Evolutionary conservation across 1,284 basidiomycete species (phyloP).

Genomic region (Phylloporus sp.): DNA sequence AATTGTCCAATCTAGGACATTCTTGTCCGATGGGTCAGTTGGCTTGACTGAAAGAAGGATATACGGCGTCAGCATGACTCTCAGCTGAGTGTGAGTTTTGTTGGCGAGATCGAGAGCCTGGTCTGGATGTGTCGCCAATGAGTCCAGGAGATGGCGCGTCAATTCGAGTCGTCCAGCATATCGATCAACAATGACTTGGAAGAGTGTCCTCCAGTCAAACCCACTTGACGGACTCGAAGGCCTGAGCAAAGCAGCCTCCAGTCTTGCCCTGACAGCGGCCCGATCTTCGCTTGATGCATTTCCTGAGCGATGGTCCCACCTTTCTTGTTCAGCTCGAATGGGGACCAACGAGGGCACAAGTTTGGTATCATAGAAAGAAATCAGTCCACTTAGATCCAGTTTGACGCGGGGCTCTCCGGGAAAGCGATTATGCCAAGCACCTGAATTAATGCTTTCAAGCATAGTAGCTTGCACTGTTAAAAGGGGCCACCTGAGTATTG

Average conservation of each 20-base stretch:
- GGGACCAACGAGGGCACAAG: slow-evolving; percentile 17
- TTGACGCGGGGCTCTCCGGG: slow-evolving; percentile 42
- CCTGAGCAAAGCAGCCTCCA: slow-evolving; percentile 31
- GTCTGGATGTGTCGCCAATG: slow-evolving; percentile 1
- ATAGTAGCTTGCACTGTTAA: neutral
- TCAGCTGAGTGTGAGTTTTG: neutral
- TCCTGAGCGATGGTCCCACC: neutral
- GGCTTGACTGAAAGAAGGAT: slow-evolving; percentile 10
- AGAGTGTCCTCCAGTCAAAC: slow-evolving; percentile 52
- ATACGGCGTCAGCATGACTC: slow-evolving; percentile 14
- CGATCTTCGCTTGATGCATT: slow-evolving; percentile 20
- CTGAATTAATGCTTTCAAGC: neutral
- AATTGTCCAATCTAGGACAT: slow-evolving; percentile 30
- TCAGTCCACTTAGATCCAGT: slow-evolving; percentile 16
- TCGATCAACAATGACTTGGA: slow-evolving; percentile 51
- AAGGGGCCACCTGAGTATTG: neutral
- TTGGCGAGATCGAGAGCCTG: slow-evolving; percentile 6
- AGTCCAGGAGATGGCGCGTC: slow-evolving; percentile 46
- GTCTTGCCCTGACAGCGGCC: slow-evolving; percentile 16
- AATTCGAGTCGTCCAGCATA: slow-evolving; percentile 51
- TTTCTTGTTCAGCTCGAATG: neutral
- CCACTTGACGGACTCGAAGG: slow-evolving; percentile 36
- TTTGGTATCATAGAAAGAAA: slow-evolving; percentile 45
- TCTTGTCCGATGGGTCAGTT: neutral
- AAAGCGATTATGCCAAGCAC: neutral